Evolutionary conservation across 2,329 filamentous ascomycete genomes (phyloP).

Genomic region (Cordyceps pruinosa): DNA sequence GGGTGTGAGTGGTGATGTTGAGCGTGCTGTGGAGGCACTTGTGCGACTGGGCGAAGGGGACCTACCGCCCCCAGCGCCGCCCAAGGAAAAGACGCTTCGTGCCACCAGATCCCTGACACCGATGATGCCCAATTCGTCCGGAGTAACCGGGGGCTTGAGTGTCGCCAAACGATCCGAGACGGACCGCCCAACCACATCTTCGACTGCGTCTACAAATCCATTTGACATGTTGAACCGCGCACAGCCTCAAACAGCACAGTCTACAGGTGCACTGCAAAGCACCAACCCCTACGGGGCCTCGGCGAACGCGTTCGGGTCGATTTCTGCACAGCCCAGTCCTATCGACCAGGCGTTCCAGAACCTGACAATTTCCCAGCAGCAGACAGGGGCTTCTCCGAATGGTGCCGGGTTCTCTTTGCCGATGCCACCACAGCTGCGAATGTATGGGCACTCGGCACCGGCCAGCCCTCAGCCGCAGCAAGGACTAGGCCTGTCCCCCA

Average conservation of each 20-base stretch:
- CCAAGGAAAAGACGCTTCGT: slow-evolving; percentile 42
- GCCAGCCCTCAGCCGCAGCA: slow-evolving; percentile 35
- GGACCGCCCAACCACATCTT: slow-evolving; percentile 33
- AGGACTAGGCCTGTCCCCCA: slow-evolving; percentile 33
- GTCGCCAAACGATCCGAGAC: slow-evolving; percentile 16
- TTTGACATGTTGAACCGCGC: slow-evolving; percentile 54
- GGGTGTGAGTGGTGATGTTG: slow-evolving; percentile 75
- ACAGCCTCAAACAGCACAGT: slow-evolving; percentile 57
- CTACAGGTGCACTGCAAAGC: slow-evolving; percentile 54
- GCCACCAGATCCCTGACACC: slow-evolving; percentile 49
- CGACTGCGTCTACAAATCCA: slow-evolving; percentile 54
- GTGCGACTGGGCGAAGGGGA: slow-evolving; percentile 71
- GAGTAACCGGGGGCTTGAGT: slow-evolving; percentile 19
- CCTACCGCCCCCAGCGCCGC: slow-evolving; percentile 31
- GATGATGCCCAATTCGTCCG: slow-evolving; percentile 31
- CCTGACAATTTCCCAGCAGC: slow-evolving; percentile 57
- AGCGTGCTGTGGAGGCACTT: slow-evolving; percentile 78
- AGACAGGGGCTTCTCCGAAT: slow-evolving; percentile 66
- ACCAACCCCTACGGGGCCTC: slow-evolving; percentile 48
- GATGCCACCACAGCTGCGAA: slow-evolving; percentile 30
- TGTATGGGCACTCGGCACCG: slow-evolving; percentile 39
- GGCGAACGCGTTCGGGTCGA: slow-evolving; percentile 64
- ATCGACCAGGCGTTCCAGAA: slow-evolving; percentile 68
- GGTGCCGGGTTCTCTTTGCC: slow-evolving; percentile 55
- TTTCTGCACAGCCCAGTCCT: slow-evolving; percentile 31